Base-by-base conservation (phyloP, 2,329 filamentous ascomycete species). In the Fusarium miscanthi region DNA sequence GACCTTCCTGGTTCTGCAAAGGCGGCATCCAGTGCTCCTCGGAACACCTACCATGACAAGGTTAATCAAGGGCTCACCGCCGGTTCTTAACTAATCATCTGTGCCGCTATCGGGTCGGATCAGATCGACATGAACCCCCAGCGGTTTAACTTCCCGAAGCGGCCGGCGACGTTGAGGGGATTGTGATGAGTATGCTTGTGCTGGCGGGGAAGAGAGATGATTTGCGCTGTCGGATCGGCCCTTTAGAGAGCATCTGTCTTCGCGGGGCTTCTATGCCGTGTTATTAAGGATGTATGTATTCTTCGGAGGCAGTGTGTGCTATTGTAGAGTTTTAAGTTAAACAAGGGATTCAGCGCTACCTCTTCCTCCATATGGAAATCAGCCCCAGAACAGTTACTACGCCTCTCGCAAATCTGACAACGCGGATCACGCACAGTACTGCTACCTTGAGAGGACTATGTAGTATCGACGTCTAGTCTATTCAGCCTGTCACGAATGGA, bases 1-100 rank as follows among this genome's bases (percentile, higher is more conserved):
- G 64, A 84, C 80, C 52, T 80, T 80, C 60, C 83, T 79, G 74
- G 80, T 81, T 64, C 82, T 79, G 75, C 83, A 84, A 42, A 84
- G 77, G 59, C 79, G 78, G 72, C 83, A 85, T 69, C 77, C 78
- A 66, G 76, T 81, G 70, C 79, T 83, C 45, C 81, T 79, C 56
- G 81, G 80, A 37, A 83, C 79, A 30, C 82, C 81, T 51, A 82
- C 82, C 81, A 83, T 81, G 45, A 46, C 51, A 59, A 67, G 37
- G 38, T 60, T 56, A 52, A 66, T 31, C 40, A 56, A 57, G 31
- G 56, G 59, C 66, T 77, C 75, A 77, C 75, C 75, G 75, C 75
- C 54, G 70, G 52, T 70, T 70, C 57, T 74, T 25, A 52, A 53
- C 35, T 53, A 53, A 69, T 40, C 57, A 67, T 59, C 51, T 61